Base-by-base conservation (phyloP, 2,329 filamentous ascomycete genomes). In the Cladophialophora exuberans region DNA sequence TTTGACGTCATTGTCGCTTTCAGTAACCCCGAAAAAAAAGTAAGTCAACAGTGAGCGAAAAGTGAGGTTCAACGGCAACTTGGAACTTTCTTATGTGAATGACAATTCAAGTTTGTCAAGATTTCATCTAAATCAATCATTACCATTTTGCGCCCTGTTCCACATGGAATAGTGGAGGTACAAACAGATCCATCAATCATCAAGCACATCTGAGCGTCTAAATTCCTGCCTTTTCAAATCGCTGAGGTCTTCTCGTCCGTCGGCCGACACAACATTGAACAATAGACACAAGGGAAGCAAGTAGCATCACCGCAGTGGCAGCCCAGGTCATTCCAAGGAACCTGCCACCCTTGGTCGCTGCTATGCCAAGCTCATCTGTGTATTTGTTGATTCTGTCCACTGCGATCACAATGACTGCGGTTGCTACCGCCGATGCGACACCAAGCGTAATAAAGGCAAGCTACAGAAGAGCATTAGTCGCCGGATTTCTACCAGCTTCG, bases 351-450 rank as follows among this genome's bases (percentile, higher is more conserved):
- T 73, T 75, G 18, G 72, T 67, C 42, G 78, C 80, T 15, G 71
- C 68, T 7, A 84, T 67, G 0, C 80, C 78, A 22, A 82, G 72
- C 0, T 72, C 66, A 13, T 76, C 68, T 3, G 80, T 81, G 50
- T 82, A 75, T 23, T 78, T 66, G 58, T 83, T 84, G 58, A 86
- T 76, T 0, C 79, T 64, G 15, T 77, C 63, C 1, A 75, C 69
- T 3, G 77, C 81, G 67, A 84, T 82, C 51, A 79, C 74, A 9
- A 78, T 76, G 3, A 85, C 69, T 15, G 87, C 86, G 0, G 82
- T 88, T 22, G 85, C 82, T 20, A 92, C 86, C 63, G 90, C 90
- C 17, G 88, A 92, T 43, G 87, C 85, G 48, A 86, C 84, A 3
- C 87, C 87, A 64, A 87, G 79, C 10, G 84, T 72, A 5, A 83